A percentile compares a stretch with the other conserved stretches of the same genome.
phyloP scores from a whole-genome alignment of 768 basidiomycete genomes.

The Saitozyma sp. region DNA sequence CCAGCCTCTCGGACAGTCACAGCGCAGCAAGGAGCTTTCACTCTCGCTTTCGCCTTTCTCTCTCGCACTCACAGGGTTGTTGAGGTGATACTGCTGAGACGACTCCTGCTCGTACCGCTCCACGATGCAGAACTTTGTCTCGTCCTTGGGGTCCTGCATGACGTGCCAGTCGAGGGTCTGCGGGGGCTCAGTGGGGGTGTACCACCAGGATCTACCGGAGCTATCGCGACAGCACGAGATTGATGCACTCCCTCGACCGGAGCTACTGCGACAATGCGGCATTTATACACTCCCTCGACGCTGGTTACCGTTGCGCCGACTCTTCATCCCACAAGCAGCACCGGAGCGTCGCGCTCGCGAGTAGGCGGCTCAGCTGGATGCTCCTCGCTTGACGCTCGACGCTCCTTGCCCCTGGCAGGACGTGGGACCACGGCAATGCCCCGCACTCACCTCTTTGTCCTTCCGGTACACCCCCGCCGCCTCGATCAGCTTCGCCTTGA shows the following conservation, averaged over 20 bases:
- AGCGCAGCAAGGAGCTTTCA: neutral
- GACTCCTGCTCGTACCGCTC: slow-evolving; percentile 53
- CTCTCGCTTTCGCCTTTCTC: too few species aligned
- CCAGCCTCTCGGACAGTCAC: neutral
- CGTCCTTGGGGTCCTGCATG: slow-evolving; percentile 54
- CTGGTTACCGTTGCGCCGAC: too few species aligned
- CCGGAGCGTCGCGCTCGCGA: too few species aligned
- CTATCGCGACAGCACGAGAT: too few species aligned
- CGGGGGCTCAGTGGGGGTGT: neutral
- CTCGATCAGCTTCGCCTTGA: slow-evolving; percentile 51
- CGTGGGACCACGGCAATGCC: neutral
- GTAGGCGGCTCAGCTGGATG: too few species aligned
- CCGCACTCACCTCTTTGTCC: slow-evolving; percentile 47
- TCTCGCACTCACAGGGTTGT: slow-evolving; percentile 40
- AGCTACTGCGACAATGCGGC: too few species aligned
- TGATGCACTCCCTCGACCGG: too few species aligned
- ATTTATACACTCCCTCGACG: too few species aligned
- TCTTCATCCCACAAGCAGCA: too few species aligned
- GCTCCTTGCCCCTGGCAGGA: neutral
- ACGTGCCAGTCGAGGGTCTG: slow-evolving; percentile 53
- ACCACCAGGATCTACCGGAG: too few species aligned
- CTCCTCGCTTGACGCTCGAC: neutral
- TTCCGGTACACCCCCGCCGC: slow-evolving; percentile 50
- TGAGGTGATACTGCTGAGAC: slow-evolving; percentile 51
- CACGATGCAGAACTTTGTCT: slow-evolving; percentile 52